Evolutionary conservation across 176 grass and related monocot species (phyloP).

Genomic region (Miscanthus lutarioriparius): DNA sequence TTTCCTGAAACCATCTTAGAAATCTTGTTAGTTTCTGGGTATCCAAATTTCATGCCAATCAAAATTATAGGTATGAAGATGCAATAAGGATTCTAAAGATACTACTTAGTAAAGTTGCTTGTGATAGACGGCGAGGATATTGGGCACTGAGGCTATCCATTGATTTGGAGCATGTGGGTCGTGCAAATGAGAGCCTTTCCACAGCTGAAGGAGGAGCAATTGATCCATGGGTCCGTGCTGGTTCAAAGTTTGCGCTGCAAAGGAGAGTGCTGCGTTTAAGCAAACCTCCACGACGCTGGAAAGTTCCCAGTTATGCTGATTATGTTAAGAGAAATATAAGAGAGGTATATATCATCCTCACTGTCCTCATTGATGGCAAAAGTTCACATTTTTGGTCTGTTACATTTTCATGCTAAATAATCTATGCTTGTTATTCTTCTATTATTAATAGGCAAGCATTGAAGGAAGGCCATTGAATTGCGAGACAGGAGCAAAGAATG

Average conservation of each 20-base stretch:
- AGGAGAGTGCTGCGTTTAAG: constrained; percentile 75
- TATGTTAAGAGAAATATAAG: constrained; percentile 65
- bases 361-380: background rate
- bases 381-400: background rate
- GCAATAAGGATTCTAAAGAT: constrained; percentile 72
- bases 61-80: constrained; percentile 75
- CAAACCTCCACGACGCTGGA: constrained; percentile 93
- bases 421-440: background rate
- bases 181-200: constrained; percentile 75
- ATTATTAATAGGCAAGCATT: constrained; percentile 58
- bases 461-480: constrained; percentile 74
- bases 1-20: background rate
- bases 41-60: background rate
- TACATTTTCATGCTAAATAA: constrained; percentile 9
- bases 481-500: constrained; percentile 71
- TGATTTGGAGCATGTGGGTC: constrained; percentile 79
- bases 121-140: constrained; percentile 69
- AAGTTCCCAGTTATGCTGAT: constrained; percentile 74
- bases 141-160: constrained; percentile 84
- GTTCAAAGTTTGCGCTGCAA: constrained; percentile 74
- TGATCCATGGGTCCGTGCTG: constrained; percentile 84
- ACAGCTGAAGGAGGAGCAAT: constrained; percentile 70
- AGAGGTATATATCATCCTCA: constrained; percentile 51
- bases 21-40: constrained; percentile 18
- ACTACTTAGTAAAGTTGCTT: constrained; percentile 57